Evolutionary conservation across 441 rosid genomes (phyloP), one percentile per base, ranked within the genome.

Genomic region (Iberis amara): DNA sequence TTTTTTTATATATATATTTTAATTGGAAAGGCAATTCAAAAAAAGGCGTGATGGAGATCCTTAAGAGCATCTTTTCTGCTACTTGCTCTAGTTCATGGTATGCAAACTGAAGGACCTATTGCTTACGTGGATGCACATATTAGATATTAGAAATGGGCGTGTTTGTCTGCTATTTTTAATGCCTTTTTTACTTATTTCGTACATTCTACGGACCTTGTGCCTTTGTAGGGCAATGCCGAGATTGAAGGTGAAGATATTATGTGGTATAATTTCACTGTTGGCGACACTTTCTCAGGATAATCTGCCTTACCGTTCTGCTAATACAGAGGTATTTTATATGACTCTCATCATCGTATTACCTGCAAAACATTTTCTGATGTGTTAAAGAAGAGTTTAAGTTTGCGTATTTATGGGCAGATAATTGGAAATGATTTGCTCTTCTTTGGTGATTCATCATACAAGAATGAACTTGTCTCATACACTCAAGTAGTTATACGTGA

Each of bases 211-310:
- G 7, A 1, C 37, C 39, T 46, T 39, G 3, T 54, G 44, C 24
- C 7, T 41, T 63, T 71, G 39, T 68, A 84, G 96, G 88, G 78
- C 79, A 80, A 68, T 78, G 11, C 72, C 79, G 21, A 78, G 71
- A 73, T 42, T 61, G 57, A 84, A 75, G 57, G 49, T 65, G 15
- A 79, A 67, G 68, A 64, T 78, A 66, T 73, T 64, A 33, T 82
- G 79, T 30, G 84, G 82, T 7, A 68, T 82, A 44, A 52, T 90
- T 60, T 71, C 71, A 30, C 69, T 85, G 62, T 72, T 67, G 46
- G 81, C 86, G 15, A 67, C 92, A 28, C 85, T 84, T 41, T 79
- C 86, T 59, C 96, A 90, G 70, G 73, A 66, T 58, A 77, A 71
- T 66, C 79, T 86, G 43, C 97, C 97, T 5, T 90, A 84, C 63